Conservation (phyloP, 257 asterid genomes). For the Solanum bulbocastanum region DNA sequence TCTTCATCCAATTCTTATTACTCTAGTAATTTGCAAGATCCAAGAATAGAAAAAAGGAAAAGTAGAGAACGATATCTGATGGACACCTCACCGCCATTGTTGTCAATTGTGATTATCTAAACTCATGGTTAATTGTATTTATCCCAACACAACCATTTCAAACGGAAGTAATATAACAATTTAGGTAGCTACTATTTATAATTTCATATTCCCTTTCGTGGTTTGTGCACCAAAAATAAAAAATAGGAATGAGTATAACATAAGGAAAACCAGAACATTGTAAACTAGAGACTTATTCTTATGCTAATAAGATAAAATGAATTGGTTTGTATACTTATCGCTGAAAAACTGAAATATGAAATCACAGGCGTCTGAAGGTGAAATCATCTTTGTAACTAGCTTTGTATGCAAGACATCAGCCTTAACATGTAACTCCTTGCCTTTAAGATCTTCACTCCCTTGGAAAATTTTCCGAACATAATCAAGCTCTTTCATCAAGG, state of each 20-base stretch:
- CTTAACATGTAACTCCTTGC: constrained; percentile 61
- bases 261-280: not conserved
- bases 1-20: not conserved
- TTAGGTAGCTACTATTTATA: not conserved
- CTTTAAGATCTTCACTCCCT: constrained; percentile 74
- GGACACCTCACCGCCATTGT: not conserved
- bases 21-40: not conserved
- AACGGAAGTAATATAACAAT: not conserved
- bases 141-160: not conserved
- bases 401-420: constrained; percentile 57
- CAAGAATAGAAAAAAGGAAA: not conserved
- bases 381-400: constrained; percentile 46
- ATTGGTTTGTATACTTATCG: constrained; percentile 35
- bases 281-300: not conserved
- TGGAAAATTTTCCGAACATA: constrained; percentile 60
- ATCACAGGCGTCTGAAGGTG: constrained; percentile 67
- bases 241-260: too few relatives aligned
- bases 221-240: not conserved
- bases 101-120: not conserved
- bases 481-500: constrained; percentile 67
- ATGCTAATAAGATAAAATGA: not conserved
- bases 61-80: not conserved
- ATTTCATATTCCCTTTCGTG: not conserved
- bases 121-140: not conserved
- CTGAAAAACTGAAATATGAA: constrained; percentile 58